Conservation (phyloP, 805 yeast species). For the Wickerhamomyces strasburgensis region DNA sequence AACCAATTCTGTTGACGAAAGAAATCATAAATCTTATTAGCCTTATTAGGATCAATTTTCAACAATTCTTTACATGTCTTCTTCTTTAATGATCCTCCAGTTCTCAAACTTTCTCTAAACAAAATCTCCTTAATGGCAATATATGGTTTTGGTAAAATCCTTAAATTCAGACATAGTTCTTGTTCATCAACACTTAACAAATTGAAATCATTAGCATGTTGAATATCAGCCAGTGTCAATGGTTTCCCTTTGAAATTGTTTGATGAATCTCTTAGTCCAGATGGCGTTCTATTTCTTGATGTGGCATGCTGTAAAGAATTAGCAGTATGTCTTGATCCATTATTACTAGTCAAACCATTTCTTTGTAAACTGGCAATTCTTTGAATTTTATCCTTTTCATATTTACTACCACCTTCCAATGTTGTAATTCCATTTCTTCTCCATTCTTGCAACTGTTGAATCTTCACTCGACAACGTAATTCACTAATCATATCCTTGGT, state of each 20-base stretch:
- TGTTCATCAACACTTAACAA: conserved; percentile 85
- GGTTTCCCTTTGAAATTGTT: conserved; percentile 32
- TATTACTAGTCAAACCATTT: conserved; percentile 29
- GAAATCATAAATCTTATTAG: conserved; percentile 85
- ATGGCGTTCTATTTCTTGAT: conserved; percentile 19
- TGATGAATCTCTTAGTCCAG: conserved; percentile 8
- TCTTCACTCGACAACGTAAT: conserved; percentile 70
- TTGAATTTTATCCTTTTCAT: conserved; percentile 79
- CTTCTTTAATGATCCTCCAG: conserved; percentile 79
- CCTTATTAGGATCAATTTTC: conserved; percentile 81
- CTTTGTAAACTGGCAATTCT: conserved; percentile 61
- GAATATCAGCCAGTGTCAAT: conserved; percentile 57
- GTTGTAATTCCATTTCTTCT: conserved; percentile 84
- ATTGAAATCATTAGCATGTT: conserved; percentile 77
- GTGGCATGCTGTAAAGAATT: conserved; percentile 26
- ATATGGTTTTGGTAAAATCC: conserved; percentile 90
- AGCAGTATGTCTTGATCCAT: conserved; percentile 30
- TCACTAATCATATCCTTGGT: conserved; percentile 71
- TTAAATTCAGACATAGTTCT: conserved; percentile 72
- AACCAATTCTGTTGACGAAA: conserved; percentile 91
- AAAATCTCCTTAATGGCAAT: conserved; percentile 85
- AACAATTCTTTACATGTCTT: conserved; percentile 80
- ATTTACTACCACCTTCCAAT: conserved; percentile 75
- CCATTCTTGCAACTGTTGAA: conserved; percentile 91
- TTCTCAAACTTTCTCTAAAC: conserved; percentile 79